A percentile compares a stretch with the other conserved stretches of the same genome.
Conservation (phyloP, 192 early-diverging fungal species). For the Linnemannia zychae region DNA sequence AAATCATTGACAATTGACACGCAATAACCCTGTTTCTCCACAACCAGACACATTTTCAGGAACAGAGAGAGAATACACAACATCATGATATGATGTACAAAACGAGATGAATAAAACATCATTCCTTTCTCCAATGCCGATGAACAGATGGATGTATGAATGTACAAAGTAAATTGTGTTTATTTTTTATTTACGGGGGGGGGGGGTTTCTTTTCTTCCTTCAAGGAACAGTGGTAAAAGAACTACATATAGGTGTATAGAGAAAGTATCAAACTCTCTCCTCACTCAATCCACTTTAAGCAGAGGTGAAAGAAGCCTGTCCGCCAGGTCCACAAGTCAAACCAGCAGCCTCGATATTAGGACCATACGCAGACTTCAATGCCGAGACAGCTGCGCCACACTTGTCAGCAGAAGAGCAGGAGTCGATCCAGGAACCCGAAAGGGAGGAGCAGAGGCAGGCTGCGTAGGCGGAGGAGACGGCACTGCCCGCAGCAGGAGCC, state of each 20-base stretch:
- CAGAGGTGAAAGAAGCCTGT: conserved; percentile 14
- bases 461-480: conserved; percentile 32
- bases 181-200: too few species aligned
- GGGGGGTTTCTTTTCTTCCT: too few species aligned
- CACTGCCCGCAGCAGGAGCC: neutral
- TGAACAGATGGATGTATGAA: neutral
- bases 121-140: neutral
- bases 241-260: too few species aligned
- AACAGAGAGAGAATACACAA: neutral
- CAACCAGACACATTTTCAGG: neutral
- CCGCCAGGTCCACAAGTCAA: conserved; percentile 16
- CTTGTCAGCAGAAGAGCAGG: conserved; percentile 21
- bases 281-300: neutral
- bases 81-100: too few species aligned
- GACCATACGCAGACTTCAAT: conserved; percentile 16
- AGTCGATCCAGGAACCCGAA: conserved; percentile 27
- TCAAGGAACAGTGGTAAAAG: too few species aligned
- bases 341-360: conserved; percentile 35
- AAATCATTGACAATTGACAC: neutral
- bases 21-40: neutral
- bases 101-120: neutral
- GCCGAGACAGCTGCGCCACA: conserved; percentile 18
- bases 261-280: neutral
- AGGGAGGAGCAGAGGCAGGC: conserved; percentile 44
- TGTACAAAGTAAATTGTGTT: too few species aligned